phyloP scores from a whole-genome alignment of 495 filamentous ascomycete species.

The Xylaria venustula region DNA sequence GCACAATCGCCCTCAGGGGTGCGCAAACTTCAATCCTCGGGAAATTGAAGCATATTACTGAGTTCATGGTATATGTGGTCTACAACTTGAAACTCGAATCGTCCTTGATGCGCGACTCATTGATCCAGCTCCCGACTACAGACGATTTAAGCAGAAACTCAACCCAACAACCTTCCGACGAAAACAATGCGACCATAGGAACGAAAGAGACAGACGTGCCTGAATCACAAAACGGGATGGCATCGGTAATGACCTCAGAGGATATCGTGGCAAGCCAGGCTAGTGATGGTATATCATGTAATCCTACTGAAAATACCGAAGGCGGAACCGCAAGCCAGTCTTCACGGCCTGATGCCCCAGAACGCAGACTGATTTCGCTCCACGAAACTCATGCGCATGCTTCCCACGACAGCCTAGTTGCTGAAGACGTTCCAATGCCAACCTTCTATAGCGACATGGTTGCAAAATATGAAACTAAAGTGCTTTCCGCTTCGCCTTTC shows the following conservation, averaged over 20 bases:
- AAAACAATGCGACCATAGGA: neutral
- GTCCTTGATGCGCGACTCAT: slow-evolving; percentile 93
- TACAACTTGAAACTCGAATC: slow-evolving; percentile 98
- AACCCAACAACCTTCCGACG: slow-evolving; percentile 27
- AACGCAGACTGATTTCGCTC: slow-evolving; percentile 36
- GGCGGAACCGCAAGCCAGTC: slow-evolving; percentile 1
- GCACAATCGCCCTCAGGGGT: slow-evolving; percentile 92
- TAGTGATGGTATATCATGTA: slow-evolving; percentile 7
- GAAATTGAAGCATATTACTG: slow-evolving; percentile 88
- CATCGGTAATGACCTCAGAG: slow-evolving; percentile 13
- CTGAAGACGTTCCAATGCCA: slow-evolving; percentile 84
- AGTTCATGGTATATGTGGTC: slow-evolving; percentile 98
- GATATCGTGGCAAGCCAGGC: slow-evolving; percentile 18
- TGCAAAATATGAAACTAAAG: slow-evolving; percentile 82
- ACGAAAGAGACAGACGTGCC: neutral
- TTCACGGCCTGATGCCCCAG: slow-evolving; percentile 13
- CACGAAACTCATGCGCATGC: slow-evolving; percentile 42
- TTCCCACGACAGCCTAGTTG: slow-evolving; percentile 57
- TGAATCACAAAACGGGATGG: slow-evolving; percentile 13
- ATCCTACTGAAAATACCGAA: slow-evolving; percentile 3
- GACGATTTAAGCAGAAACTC: slow-evolving; percentile 35
- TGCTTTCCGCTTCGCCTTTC: slow-evolving; percentile 94
- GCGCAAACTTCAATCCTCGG: slow-evolving; percentile 65
- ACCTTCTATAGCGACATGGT: slow-evolving; percentile 95
- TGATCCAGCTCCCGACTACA: slow-evolving; percentile 77